Evolutionary conservation across 345 rosid species (phyloP), one percentile per base, ranked within the genome.

Genomic region (Melaleuca alternifolia): DNA sequence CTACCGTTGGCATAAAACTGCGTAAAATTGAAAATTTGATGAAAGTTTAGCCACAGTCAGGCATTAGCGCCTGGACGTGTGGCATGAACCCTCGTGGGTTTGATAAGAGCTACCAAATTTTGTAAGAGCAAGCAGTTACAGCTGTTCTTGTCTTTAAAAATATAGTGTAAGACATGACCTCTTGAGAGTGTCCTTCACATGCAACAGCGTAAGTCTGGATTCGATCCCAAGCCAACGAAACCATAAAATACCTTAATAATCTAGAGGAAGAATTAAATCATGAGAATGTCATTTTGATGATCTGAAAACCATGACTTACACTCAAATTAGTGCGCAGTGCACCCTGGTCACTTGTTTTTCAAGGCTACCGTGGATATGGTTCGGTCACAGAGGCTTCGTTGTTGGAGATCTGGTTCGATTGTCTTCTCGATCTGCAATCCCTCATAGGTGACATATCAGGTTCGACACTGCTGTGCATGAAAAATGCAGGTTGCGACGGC

Each of bases 161-260:
- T 11, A 15, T 26, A 61, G 20, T 0, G 71, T n/a, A 61, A 24
- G 62, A 28, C 62, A 56, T 56, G 62, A 56, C 28, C 62, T 24
- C 24, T 10, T 10, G 9, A 24, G 28, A 56, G 28, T 56, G 24
- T 56, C 62, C 5, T 56, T 56, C 62, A 10, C 28, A 9, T 56
- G 13, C 28, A 10, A 56, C 28, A 10, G 11, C 24, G 24, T 24
- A 28, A 56, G 62, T 56, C 13, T 24, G 28, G 62, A 24, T 10
- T 24, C 12, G 10, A 24, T 56, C 28, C 14, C 62, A 24, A 24
- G 28, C 93, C 4, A 91, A 93, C 10, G 62, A 56, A 56, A 13
- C 14, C 13, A 56, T 10, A 24, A 24, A 24, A 56, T 14, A 24
- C 28, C 28, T 11, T 13, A 56, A 10, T 56, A 56, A 24, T 24